These are phyloP conservation scores for Aspergillus fischeri DNA, from an alignment of 2,329 filamentous ascomycete genomes.

Conservation along the genomic window DNA sequence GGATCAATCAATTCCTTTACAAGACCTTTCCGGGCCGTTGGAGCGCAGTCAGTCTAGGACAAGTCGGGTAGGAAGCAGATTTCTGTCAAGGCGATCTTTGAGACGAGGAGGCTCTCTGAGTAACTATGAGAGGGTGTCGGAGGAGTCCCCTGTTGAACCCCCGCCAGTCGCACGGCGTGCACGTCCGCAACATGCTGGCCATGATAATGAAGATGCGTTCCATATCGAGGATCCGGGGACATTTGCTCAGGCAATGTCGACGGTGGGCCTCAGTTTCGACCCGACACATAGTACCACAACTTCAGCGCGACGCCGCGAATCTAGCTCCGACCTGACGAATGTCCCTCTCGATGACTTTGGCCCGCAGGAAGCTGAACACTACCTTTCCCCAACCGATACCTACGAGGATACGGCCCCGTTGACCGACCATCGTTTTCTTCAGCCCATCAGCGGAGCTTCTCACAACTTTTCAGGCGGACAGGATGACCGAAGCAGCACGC, in stretches of 20 bases:
- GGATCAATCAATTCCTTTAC: constrained; percentile 65
- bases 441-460: constrained; percentile 52
- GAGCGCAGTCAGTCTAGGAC: constrained; percentile 27
- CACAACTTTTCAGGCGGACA: constrained; percentile 33
- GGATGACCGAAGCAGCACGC: constrained; percentile 50
- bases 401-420: constrained; percentile 55
- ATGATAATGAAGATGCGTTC: constrained; percentile 25
- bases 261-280: constrained; percentile 40
- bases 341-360: constrained; percentile 26
- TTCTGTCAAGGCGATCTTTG: constrained; percentile 40
- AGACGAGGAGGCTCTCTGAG: constrained; percentile 37
- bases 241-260: constrained; percentile 41
- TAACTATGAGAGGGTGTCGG: constrained; percentile 52
- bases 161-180: constrained; percentile 19
- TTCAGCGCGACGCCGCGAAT: constrained; percentile 18
- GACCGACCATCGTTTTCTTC: constrained; percentile 53
- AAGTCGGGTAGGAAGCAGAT: constrained; percentile 40
- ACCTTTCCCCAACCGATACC: constrained; percentile 50
- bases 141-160: constrained; percentile 44
- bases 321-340: constrained; percentile 26
- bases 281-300: constrained; percentile 17
- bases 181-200: constrained; percentile 14
- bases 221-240: constrained; percentile 35
- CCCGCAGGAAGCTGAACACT: constrained; percentile 48
- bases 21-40: constrained; percentile 51